Conservation (phyloP, 768 basidiomycete species). For the Candolleomyces eurysporus region DNA sequence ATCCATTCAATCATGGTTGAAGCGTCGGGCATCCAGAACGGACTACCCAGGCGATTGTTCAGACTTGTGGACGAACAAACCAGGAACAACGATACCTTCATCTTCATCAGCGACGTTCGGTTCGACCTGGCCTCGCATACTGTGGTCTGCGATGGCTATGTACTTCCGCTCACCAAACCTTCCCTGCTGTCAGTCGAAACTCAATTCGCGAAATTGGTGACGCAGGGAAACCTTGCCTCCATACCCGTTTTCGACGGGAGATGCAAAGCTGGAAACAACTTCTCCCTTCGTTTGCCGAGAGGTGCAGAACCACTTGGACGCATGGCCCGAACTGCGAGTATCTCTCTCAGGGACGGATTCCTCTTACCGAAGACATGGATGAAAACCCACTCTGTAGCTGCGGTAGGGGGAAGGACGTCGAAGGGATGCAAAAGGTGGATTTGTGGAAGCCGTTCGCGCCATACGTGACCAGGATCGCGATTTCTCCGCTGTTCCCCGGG, state of each 20-base stretch:
- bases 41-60: neutral
- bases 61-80: neutral
- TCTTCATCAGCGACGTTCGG: conserved; percentile 46
- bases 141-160: conserved; percentile 48
- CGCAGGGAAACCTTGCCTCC: conserved; percentile 5
- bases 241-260: conserved; percentile 30
- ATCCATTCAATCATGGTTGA: conserved; percentile 14
- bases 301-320: conserved; percentile 48
- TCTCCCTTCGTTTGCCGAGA: conserved; percentile 49
- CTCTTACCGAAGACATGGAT: conserved; percentile 34
- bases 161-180: conserved; percentile 28
- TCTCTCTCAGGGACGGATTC: conserved; percentile 24
- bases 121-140: conserved; percentile 50
- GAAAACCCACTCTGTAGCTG: conserved; percentile 50
- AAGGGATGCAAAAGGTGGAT: conserved; percentile 26
- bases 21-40: neutral
- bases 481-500: conserved; percentile 53
- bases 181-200: conserved; percentile 12
- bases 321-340: conserved; percentile 52
- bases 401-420: conserved; percentile 47
- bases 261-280: conserved; percentile 48
- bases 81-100: conserved; percentile 28
- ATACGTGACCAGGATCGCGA: conserved; percentile 46
- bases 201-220: conserved; percentile 13
- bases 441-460: conserved; percentile 40